A percentile compares a stretch with the other conserved stretches of the same genome.
Conservation (phyloP, 179 eudicot species). For the Drosera spatulata region DNA sequence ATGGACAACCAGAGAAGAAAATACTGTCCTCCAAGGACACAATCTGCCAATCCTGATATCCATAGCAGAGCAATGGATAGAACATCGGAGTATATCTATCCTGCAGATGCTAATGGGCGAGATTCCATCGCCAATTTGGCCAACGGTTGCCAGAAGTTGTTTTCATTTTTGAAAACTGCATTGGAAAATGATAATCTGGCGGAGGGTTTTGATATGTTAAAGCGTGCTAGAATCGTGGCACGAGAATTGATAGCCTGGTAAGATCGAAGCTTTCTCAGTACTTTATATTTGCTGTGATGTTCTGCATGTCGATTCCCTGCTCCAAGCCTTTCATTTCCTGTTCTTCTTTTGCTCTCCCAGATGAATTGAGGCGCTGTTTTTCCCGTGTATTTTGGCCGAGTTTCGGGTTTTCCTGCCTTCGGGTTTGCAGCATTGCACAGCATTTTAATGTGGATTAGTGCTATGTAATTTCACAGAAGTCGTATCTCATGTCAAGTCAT, state of each 20-base stretch:
- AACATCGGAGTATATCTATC: conserved; percentile 5
- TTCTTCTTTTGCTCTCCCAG: no score
- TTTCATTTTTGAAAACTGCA: conserved; percentile 30
- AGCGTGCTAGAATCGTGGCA: conserved; percentile 43
- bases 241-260: conserved; percentile 21
- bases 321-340: no score
- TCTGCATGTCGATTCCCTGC: no score
- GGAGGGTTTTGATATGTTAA: conserved; percentile 25
- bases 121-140: conserved; percentile 10
- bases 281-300: no score
- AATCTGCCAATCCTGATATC: conserved; percentile 2
- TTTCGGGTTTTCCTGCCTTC: no score
- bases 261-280: background rate
- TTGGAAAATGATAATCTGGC: conserved; percentile 21
- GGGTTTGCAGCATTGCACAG: no score
- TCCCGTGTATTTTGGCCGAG: no score
- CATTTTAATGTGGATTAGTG: no score
- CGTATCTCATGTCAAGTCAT: no score
- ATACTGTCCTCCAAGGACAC: conserved; percentile 6
- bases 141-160: conserved; percentile 23
- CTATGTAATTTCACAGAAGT: no score
- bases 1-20: conserved; percentile 11
- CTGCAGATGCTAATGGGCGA: conserved; percentile 7
- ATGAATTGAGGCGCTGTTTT: no score
- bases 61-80: conserved; percentile 5